A percentile compares a stretch with the other conserved stretches of the same genome.
phyloP scores from a whole-genome alignment of 306 rosid genomes.

The Begonia fuchsioides region DNA sequence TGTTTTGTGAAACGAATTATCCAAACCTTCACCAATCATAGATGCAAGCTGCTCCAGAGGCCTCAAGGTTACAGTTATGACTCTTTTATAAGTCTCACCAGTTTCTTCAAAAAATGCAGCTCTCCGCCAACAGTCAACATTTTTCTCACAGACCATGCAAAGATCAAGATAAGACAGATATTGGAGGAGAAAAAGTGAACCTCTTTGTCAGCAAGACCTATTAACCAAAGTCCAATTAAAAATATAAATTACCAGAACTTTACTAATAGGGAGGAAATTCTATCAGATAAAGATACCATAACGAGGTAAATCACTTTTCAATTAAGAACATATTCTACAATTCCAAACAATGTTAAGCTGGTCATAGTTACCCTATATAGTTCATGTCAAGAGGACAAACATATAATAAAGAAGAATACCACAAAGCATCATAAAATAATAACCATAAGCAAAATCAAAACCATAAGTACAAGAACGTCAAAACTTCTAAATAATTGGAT shows the following conservation, averaged over 20 bases:
- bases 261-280: constrained; percentile 2
- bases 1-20: constrained; percentile 32
- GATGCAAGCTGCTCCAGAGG: constrained; percentile 75
- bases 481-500: too few species aligned
- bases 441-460: too few species aligned
- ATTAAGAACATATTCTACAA: too few species aligned
- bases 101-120: constrained; percentile 97
- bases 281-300: too few species aligned
- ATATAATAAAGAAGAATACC: too few species aligned
- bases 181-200: constrained; percentile 68
- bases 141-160: constrained; percentile 83
- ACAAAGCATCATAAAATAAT: too few species aligned
- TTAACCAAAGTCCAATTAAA: constrained; percentile 13
- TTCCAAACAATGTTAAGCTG: too few species aligned
- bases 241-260: constrained; percentile 6
- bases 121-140: constrained; percentile 83
- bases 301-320: too few species aligned
- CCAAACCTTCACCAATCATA: constrained; percentile 47
- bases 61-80: constrained; percentile 59
- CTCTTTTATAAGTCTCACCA: constrained; percentile 82
- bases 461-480: too few species aligned
- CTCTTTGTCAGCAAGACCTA: constrained; percentile 87
- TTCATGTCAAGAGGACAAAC: too few species aligned
- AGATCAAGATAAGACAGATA: constrained; percentile 96
- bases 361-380: too few species aligned